Percentiles rank a stretch among this genome's conserved stretches.
These are phyloP conservation scores for Backusella tarrabulga DNA, from an alignment of 192 early-diverging fungal species.

Conservation along the genomic window DNA sequence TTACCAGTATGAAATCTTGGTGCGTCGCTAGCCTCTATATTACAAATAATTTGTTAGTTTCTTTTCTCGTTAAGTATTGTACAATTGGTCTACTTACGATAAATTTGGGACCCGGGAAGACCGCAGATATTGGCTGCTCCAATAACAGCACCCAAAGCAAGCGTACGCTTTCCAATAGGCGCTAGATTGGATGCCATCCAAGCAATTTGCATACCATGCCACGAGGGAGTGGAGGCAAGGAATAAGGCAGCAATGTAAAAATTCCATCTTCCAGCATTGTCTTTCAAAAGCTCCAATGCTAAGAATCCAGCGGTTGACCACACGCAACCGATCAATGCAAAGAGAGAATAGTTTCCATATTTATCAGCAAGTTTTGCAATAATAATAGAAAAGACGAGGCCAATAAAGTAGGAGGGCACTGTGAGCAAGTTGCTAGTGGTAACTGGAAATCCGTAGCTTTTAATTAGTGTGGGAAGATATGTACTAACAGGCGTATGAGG, in stretches of 20 bases:
- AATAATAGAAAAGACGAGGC: slow-evolving; percentile 15
- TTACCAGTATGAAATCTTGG: slow-evolving; percentile 21
- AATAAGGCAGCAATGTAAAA: slow-evolving; percentile 12
- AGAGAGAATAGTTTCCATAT: slow-evolving; percentile 16
- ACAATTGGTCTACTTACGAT: slow-evolving; percentile 7
- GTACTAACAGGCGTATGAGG: slow-evolving; percentile 14
- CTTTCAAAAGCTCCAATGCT: slow-evolving; percentile 32
- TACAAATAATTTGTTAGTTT: not conserved
- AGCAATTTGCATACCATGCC: slow-evolving; percentile 34
- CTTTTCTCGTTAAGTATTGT: not conserved
- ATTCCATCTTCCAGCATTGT: slow-evolving; percentile 27
- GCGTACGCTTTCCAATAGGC: slow-evolving; percentile 25
- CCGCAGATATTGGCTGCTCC: slow-evolving; percentile 23
- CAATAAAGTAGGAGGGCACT: slow-evolving; percentile 14
- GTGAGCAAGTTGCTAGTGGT: slow-evolving; percentile 21
- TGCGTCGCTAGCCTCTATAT: slow-evolving; percentile 18
- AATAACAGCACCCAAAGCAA: slow-evolving; percentile 28
- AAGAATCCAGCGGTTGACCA: slow-evolving; percentile 30
- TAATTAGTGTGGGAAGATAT: slow-evolving; percentile 22
- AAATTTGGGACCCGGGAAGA: slow-evolving; percentile 28
- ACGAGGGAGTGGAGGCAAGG: slow-evolving; percentile 19
- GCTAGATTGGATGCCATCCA: slow-evolving; percentile 30
- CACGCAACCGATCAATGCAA: slow-evolving; percentile 3
- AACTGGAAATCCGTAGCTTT: slow-evolving; percentile 17
- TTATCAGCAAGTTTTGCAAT: slow-evolving; percentile 13